Evolutionary conservation across 2,329 filamentous ascomycete genomes (phyloP), one percentile per base, ranked within the genome.

Genomic region (Fusarium coicis): DNA sequence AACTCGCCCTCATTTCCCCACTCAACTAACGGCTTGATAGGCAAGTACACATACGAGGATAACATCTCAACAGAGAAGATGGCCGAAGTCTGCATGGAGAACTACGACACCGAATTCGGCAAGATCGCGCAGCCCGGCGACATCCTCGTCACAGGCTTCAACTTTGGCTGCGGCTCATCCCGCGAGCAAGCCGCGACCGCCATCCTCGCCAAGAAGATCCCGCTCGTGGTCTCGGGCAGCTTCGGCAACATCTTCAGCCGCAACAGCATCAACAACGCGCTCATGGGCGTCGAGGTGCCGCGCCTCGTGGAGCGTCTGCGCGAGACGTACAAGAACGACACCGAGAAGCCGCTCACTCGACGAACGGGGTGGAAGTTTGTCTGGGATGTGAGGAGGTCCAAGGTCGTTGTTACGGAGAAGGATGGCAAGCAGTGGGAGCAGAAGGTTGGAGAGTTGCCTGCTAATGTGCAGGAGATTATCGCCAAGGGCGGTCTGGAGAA

Each of bases 31-130:
- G 28, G 10, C 18, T 19, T 9, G 26, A 26, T n/a, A 74, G 78
- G 93, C 9, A 95, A 95, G 80, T 95, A 94, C 81, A 98, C 95
- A 0, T 98, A 98, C 83, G 94, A 97, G 80, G 95, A 98, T 79
- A 88, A 93, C 77, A 87, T 98, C 2, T 84, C 93, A 0, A 85
- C 83, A 1, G 92, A 94, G 69, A 90, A 90, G 63, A 98, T 98
- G 96, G 94, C 94, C 0, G 86, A 93, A 74, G 95, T 95, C 1
- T 95, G 93, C 82, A 98, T 98, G 95, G 89, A 93, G 80, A 98
- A 98, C 86, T 98, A 97, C 83, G 96, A 98, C 80, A 83, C 88
- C 0, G 80, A 85, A 0, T 98, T 98, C 80, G 81, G 86, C 15
- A 81, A 83, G 2, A 85, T 91, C 40, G 91, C 93, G 50, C 88